A percentile compares a stretch with the other conserved stretches of the same genome.
Evolutionary conservation across 495 filamentous ascomycete genomes (phyloP).

Genomic region (Elasticomyces elasticus): DNA sequence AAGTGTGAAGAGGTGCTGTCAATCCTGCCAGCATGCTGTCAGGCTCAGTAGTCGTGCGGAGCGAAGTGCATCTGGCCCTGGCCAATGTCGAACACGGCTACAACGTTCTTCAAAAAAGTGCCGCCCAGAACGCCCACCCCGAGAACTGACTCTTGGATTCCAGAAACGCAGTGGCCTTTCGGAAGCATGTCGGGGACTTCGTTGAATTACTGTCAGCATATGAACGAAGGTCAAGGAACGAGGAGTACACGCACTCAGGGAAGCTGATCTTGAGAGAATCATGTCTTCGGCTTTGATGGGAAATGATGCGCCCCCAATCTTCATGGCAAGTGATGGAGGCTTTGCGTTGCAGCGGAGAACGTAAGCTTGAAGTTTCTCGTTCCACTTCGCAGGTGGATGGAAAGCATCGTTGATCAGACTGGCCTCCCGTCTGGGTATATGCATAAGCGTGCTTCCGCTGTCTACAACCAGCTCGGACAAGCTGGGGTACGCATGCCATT

Average conservation of each 20-base stretch:
- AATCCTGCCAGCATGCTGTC: no score
- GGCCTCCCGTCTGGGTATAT: conserved; percentile 36
- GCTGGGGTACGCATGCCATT: background rate
- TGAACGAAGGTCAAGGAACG: no score
- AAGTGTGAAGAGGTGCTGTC: no score
- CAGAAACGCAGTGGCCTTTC: conserved; percentile 17
- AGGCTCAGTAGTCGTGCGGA: conserved; percentile 13
- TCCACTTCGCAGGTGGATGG: conserved; percentile 42
- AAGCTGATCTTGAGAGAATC: conserved; percentile 22
- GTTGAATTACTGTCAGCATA: no score
- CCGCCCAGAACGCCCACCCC: conserved; percentile 43
- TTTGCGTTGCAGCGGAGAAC: conserved; percentile 46
- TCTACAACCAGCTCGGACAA: conserved; percentile 37
- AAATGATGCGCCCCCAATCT: conserved; percentile 43
- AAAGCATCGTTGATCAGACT: conserved; percentile 44
- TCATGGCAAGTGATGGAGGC: conserved; percentile 43
- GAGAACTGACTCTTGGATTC: background rate
- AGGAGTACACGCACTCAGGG: no score
- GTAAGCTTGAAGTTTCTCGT: conserved; percentile 38
- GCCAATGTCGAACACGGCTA: conserved; percentile 54
- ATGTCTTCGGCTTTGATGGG: conserved; percentile 41
- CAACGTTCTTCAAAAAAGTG: conserved; percentile 53
- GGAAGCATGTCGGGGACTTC: no score
- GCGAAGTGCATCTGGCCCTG: conserved; percentile 43
- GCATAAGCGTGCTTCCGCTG: conserved; percentile 38